Percentiles rank a stretch among this genome's conserved stretches.
phyloP scores from a whole-genome alignment of 129 eudicot species.

The Lactuca saligna region DNA sequence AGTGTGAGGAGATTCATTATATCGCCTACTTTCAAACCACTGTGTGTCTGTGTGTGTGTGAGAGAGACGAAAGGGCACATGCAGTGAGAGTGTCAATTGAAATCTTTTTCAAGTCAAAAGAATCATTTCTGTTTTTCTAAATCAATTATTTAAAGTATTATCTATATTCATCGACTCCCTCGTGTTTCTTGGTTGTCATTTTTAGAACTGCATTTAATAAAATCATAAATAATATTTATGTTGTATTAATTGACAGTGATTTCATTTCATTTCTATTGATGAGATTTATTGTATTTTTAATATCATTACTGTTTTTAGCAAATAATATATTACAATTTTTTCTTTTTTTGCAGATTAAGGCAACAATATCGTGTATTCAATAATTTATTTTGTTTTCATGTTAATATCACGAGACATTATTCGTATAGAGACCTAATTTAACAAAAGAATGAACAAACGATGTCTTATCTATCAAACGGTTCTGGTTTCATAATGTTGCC shows the following conservation, averaged over 20 bases:
- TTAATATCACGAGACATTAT: not conserved
- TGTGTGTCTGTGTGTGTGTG: slow-evolving; percentile 17
- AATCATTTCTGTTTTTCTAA: slow-evolving; percentile 25
- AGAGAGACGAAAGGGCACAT: slow-evolving; percentile 21
- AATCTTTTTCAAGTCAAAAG: slow-evolving; percentile 33
- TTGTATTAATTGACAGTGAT: slow-evolving; percentile 14
- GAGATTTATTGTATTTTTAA: slow-evolving; percentile 1
- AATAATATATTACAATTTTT: not conserved
- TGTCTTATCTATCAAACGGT: too few species aligned
- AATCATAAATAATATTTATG: not conserved
- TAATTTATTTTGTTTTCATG: not conserved
- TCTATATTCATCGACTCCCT: slow-evolving; percentile 25
- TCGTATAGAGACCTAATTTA: not conserved
- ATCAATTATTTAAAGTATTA: not conserved
- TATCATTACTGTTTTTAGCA: not conserved
- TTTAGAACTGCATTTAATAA: not conserved
- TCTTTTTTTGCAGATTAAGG: too few species aligned
- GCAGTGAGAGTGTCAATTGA: slow-evolving; percentile 29
- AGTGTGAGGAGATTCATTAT: slow-evolving; percentile 44
- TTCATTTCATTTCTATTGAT: slow-evolving; percentile 14
- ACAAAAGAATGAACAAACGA: too few species aligned
- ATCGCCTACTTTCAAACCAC: slow-evolving; percentile 21
- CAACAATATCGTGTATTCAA: not conserved
- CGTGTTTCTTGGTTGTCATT: slow-evolving; percentile 34
- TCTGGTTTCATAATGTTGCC: not conserved